Conservation (phyloP, 2,329 filamentous ascomycete genomes). For the Sordariomycetes sp. region DNA sequence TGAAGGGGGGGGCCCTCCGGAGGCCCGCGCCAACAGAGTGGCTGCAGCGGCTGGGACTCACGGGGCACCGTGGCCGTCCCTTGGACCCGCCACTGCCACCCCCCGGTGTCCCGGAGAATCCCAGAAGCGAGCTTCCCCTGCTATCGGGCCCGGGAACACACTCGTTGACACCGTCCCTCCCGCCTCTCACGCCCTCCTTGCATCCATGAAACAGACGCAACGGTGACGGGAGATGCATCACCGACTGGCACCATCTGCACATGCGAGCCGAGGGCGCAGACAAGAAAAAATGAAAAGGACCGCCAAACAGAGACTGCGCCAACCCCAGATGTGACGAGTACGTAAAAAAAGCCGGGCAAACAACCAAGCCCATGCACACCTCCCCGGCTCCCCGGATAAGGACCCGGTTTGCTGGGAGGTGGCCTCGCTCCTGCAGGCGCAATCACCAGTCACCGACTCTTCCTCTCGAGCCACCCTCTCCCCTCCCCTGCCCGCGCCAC, state of each 20-base stretch:
- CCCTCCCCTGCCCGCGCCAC: not conserved
- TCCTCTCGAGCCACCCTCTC: not conserved
- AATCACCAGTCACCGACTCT: not conserved
- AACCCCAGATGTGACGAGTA: not conserved
- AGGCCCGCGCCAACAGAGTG: not conserved
- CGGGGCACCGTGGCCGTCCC: too few species aligned
- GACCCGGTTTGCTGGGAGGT: constrained; percentile 4
- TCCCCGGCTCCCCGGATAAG: not conserved
- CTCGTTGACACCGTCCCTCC: too few species aligned
- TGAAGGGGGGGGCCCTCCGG: not conserved
- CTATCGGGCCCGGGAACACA: too few species aligned
- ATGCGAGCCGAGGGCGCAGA: too few species aligned
- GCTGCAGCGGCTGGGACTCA: not conserved
- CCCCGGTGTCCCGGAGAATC: too few species aligned
- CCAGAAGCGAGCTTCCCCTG: too few species aligned
- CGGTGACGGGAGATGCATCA: too few species aligned
- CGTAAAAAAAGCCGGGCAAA: not conserved
- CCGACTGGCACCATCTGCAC: too few species aligned
- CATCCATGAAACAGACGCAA: too few species aligned
- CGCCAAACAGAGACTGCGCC: not conserved
- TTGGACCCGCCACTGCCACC: too few species aligned
- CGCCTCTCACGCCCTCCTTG: too few species aligned
- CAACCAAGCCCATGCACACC: not conserved
- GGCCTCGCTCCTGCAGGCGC: not conserved
- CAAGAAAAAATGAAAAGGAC: not conserved